Evolutionary conservation across 306 rosid genomes (phyloP), one percentile per base, ranked within the genome.

Genomic region (Cucumis cinereus): DNA sequence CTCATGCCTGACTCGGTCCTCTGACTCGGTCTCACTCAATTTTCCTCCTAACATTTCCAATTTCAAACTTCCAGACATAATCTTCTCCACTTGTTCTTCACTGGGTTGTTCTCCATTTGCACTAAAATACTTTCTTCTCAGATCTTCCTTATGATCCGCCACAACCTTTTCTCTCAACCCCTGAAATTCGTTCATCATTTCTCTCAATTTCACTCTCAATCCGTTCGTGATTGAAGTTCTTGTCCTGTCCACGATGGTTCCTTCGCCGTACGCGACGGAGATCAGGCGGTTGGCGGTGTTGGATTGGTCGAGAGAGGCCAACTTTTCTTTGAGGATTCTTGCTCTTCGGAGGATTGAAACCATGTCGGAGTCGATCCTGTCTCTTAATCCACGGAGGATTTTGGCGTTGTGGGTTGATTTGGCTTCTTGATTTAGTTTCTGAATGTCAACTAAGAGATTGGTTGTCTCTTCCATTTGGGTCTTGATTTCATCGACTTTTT

Each of bases 391-490:
- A 1, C 91, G 86, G 4, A 95, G 92, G 58, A 95, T 85, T 82
- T 94, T 94, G 30, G 93, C 79, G 69, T 96, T 90, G 86, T 90
- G 97, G 17, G 93, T 86, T 57, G 95, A 89, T 23, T 90, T 92
- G 15, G 95, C 80, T 79, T 94, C 96, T 76, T 86, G 90, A 71
- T 90, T 85, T 53, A 94, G 88, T 82, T 81, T 84, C 58, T 85
- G 87, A 77, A 94, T 96, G 77, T 92, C 97, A 26, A 16, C 20
- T 79, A 94, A 90, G 98, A 94, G 97, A 90, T 89, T 89, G 89
- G 97, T 79, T 57, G 90, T 89, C 93, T 89, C 97, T 88, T 90
- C 92, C 91, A 92, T 92, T 82, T 90, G 91, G 35, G 82, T 77
- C 79, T 90, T 94, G 83, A 88, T 80, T 68, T 77, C 83, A 16